Base-by-base conservation (phyloP, 1,284 basidiomycete genomes). In the Fomitopsis schrenkii region DNA sequence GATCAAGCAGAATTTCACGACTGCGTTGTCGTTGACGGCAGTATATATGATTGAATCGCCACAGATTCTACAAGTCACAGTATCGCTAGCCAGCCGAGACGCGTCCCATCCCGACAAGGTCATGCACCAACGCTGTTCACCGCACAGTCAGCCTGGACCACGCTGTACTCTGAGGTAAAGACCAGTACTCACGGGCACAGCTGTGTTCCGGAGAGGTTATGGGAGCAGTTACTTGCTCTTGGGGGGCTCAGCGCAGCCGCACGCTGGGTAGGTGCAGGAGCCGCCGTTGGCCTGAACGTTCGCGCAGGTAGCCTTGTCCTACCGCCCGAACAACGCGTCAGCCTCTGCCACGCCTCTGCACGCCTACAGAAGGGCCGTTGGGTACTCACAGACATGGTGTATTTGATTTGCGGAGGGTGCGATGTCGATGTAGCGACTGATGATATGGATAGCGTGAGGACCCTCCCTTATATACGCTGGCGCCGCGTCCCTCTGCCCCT, bases 201-300 rank as follows among this genome's bases (percentile, higher is more conserved):
- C 30, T 30, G 12, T 19, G 28, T 12, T 15, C 12, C 30, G 28
- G 19, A 19, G 52, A 38, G 52, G 8, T 19, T 8, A 53, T 30
- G 52, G 36, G 52, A 22, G 19, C 33, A 38, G 5, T 38, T 38
- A 54, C 35, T 54, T 54, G 52, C 52, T 54, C 52, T 54, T 54
- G 14, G 52, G 52, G 52, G 52, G 52, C 52, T 54, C 52, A 33
- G 52, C 52, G 52, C 52, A 54, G 52, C 52, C 52, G 35, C 52
- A 54, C 12, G 52, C 52, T 2, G 52, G 52, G 36, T 54, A 54
- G 52, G 52, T 54, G 52, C 52, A 54, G 52, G 52, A 22, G 35
- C 52, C 52, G 52, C 52, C 52, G 52, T 54, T 54, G 35, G 52
- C 52, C 52, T 54, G 52, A 6, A 54, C 52, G 52, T 54, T 54